A percentile compares a stretch with the other conserved stretches of the same genome.
These are phyloP conservation scores for Sporisorium reilianum DNA, from an alignment of 1,284 basidiomycete genomes.

Conservation along the genomic window DNA sequence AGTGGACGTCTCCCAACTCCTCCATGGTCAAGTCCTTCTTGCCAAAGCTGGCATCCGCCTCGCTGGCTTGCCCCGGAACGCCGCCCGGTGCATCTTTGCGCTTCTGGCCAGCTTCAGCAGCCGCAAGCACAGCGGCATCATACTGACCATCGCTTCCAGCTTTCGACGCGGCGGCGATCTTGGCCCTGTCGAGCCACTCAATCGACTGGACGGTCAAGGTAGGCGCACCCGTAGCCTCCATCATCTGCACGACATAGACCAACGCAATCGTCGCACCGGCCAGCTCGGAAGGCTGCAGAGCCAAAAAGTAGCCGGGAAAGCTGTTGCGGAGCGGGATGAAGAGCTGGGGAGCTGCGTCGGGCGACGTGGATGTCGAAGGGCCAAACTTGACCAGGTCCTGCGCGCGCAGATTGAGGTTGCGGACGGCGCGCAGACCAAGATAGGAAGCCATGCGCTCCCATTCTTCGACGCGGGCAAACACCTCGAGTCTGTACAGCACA, in stretches of 20 bases:
- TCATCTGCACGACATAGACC: constrained; percentile 44
- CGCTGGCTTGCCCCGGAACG: background rate
- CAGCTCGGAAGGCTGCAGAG: constrained; percentile 44
- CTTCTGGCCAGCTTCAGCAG: constrained; percentile 28
- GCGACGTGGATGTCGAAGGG: constrained; percentile 24
- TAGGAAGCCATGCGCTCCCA: constrained; percentile 62
- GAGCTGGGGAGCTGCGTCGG: constrained; percentile 37
- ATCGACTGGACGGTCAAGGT: constrained; percentile 50
- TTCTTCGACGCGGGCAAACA: constrained; percentile 55
- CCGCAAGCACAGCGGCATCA: background rate
- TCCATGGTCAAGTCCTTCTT: constrained; percentile 38
- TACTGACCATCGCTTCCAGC: constrained; percentile 2
- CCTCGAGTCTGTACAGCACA: constrained; percentile 47
- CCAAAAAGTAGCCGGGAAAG: constrained; percentile 56
- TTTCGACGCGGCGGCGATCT: constrained; percentile 25
- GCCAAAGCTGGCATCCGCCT: constrained; percentile 4
- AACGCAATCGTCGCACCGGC: constrained; percentile 44
- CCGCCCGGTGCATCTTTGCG: constrained; percentile 14
- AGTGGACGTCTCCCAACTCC: constrained; percentile 53
- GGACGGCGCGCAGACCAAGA: constrained; percentile 75
- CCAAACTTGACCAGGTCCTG: constrained; percentile 55
- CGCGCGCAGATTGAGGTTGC: constrained; percentile 76
- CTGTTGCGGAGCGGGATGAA: constrained; percentile 50
- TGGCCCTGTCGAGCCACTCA: constrained; percentile 56
- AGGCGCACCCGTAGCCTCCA: constrained; percentile 36